Conservation (phyloP, 495 filamentous ascomycete species). For the Lepraria neglecta region DNA sequence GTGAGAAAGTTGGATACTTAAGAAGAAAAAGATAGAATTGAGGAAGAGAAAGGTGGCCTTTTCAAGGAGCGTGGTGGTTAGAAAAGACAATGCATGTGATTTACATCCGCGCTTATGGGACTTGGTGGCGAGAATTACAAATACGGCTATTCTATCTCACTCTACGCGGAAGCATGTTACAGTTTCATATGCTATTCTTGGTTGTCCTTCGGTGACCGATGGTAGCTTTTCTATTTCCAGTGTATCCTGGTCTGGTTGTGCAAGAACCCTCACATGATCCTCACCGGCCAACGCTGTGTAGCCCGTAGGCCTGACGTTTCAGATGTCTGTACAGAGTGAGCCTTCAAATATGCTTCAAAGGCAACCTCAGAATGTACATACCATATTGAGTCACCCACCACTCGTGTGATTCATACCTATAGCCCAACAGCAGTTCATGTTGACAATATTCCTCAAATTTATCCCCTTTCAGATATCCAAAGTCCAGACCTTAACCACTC, state of each 20-base stretch:
- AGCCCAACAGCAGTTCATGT: too few relatives aligned
- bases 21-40: background rate
- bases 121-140: background rate
- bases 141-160: background rate
- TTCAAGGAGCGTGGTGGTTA: background rate
- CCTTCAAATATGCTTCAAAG: too few relatives aligned
- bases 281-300: too few relatives aligned
- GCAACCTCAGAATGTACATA: too few relatives aligned
- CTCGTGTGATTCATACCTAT: too few relatives aligned
- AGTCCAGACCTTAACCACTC: constrained; percentile 65
- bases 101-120: constrained; percentile 3
- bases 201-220: background rate
- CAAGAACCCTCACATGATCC: too few relatives aligned
- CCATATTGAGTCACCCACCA: too few relatives aligned
- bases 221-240: too few relatives aligned
- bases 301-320: too few relatives aligned
- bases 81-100: background rate
- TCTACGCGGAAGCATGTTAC: background rate
- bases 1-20: background rate
- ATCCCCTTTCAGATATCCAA: constrained; percentile 32
- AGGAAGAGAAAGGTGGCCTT: background rate
- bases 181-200: background rate
- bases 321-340: too few relatives aligned
- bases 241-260: too few relatives aligned
- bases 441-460: background rate